Conservation (phyloP, 176 grass and related monocot species). For the Oryza meridionalis region DNA sequence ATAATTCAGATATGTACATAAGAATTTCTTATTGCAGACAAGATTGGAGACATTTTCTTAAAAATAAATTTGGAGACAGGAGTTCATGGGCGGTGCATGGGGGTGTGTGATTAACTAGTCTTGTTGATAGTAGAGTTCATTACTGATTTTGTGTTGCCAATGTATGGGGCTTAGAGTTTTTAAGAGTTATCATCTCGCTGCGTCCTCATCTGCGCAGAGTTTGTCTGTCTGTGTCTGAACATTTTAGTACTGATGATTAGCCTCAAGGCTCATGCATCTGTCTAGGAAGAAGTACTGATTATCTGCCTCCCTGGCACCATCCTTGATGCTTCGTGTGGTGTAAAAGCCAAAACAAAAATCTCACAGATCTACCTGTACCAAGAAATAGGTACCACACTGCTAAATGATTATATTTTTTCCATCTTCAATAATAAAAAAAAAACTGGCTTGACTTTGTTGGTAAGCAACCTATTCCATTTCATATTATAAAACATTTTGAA, state of each 20-base stretch:
- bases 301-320: not conserved
- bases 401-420: not conserved
- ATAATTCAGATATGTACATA: not conserved
- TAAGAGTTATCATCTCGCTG: not conserved
- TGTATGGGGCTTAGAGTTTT: not conserved
- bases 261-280: slow-evolving; percentile 5
- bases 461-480: too few relatives aligned
- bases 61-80: not conserved
- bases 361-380: not conserved
- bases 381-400: not conserved
- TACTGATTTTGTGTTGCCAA: not conserved
- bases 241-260: not conserved
- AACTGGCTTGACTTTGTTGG: too few relatives aligned
- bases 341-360: not conserved
- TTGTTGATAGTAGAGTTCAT: not conserved
- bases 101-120: slow-evolving; percentile 6
- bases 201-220: slow-evolving; percentile 7
- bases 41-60: not conserved
- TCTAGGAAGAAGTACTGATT: not conserved
- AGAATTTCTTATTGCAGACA: not conserved
- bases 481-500: too few relatives aligned
- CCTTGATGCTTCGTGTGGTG: not conserved
- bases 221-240: slow-evolving; percentile 32
- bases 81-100: slow-evolving; percentile 46
- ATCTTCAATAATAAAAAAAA: not conserved